Evolutionary conservation across 208 protist genomes (phyloP), one percentile per base, ranked within the genome.

Genomic region (Sergeia podlipaevii): DNA sequence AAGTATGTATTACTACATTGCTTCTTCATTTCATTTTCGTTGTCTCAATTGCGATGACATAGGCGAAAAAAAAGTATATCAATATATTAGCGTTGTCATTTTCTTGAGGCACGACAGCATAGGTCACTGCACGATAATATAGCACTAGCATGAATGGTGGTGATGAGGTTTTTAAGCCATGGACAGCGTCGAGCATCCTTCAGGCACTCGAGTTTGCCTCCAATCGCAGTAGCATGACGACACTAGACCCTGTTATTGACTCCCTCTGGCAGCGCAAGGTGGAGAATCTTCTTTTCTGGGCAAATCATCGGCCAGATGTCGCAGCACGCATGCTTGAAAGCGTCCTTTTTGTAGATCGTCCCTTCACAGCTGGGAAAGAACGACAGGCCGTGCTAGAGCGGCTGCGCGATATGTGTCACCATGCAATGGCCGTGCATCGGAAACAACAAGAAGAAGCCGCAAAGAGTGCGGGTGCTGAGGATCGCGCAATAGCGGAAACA

Each of bases 301-400:
- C 74, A 10, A 74, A 63, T 47, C 57, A 74, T 33, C 60, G 74
- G 28, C 79, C 78, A 2, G 76, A 88, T 36, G 77, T 88, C 26
- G 73, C 84, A 5, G 69, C 70, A 13, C 84, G 84, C n/a, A 70
- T 68, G 32, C 61, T 91, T 34, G 42, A 75, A 8, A 71, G 77
- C 49, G 70, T 77, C 3, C 47, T 91, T 20, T 91, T 91, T 64
- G 63, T 70, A 18, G 65, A 80, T 41, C 70, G 66, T n/a, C n/a
- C n/a, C 4, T 29, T 15, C 6, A 6, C 4, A 13, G 28, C 41
- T 10, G 41, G n/a, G 21, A 38, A 30, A 45, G 34, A 28, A 8
- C 36, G 18, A 23, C 52, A 27, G 3, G 20, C 27, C 17, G 30
- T 55, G 4, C 53, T 46, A 29, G n/a, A 45, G 7, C 56, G 70